Evolutionary conservation across 257 asterid species (phyloP), one percentile per base, ranked within the genome.

Genomic region (Schizonepeta tenuifolia): DNA sequence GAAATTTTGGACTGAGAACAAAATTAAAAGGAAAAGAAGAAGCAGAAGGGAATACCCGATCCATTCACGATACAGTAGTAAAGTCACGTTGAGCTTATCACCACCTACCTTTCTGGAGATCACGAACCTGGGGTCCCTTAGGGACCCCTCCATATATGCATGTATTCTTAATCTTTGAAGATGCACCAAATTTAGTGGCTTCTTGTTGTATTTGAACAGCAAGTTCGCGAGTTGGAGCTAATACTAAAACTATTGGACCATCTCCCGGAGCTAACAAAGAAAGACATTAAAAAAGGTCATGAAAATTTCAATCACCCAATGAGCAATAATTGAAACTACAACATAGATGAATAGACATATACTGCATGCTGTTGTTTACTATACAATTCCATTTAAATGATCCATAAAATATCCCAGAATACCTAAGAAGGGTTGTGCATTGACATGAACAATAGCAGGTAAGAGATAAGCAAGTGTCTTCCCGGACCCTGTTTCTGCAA

Each of bases 31-130:
- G 64, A 79, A 76, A 81, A 79, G 81, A 81, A 90, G 83, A 86
- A 91, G 97, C 90, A 77, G 84, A 80, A 94, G 97, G 89, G 85
- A 86, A 90, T 94, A 94, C 97, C 97, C 99, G 99, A 92, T 90
- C 91, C 87, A 89, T 85, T 89, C 98, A 91, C 87, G 96, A 85
- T 79, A 93, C 89, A 94, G 97, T 88, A 91, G 95, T 86, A 94
- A 91, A 91, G 92, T 91, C 97, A 87, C 94, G 85, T 88, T 91
- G 96, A 91, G 97, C 99, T 82, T 85, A 89, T 85, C 92, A 56
- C 96, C 99, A 94, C 99, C 99, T 94, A 94, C 99, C 99, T 94
- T 94, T 94, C 99, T 94, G 99, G 79, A 94, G 99, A 91, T 94
- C 99, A 89, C 99, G 97, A 81, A 94, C 97, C 78, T 94, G 99